Base-by-base conservation (phyloP, 164 flowering plant genomes). In the Tetracentron sinense region DNA sequence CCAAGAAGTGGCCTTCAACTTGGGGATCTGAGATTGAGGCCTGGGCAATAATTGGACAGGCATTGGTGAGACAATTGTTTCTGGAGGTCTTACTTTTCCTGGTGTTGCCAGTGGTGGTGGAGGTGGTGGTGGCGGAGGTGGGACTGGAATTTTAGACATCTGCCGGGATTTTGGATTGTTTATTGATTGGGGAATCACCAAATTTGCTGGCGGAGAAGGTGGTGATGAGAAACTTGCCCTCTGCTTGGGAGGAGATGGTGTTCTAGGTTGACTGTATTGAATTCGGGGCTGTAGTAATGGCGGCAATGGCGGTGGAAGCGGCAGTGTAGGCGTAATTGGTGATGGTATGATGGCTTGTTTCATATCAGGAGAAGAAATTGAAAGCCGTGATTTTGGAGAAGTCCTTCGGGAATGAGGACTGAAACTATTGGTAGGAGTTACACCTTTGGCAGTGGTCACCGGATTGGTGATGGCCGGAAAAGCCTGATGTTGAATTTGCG, bases 361-460 rank as follows among this genome's bases (percentile, higher is more conserved):
- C 58, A 63, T 69, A 60, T 82, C 88, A 62, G 80, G 77, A 1
- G 88, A 78, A 31, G 85, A 69, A 63, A 61, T 64, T 2, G 85
- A 74, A 63, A 82, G 66, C 21, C 87, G 75, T 6, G 91, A 82
- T 69, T 70, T 89, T 1, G 96, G 95, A 53, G 98, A 87, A 42
- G 90, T 78, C 69, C 90, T 73, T 69, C 83, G 77, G 0, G 96
- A 86, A 58, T 75, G 80, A 30, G 89, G 85, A 54, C 78, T 67
- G 25, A 71, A 55, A 61, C 29, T 58, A 19, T 53, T 59, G 1
- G 54, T 14, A 56, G 47, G 16, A 35, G 54, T 30, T 22, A 48
- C 53, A 28, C 67, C 51, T 33, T 57, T 69, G 19, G 26, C 38
- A 16, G 61, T 53, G 28, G 33, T 44, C 29, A 54, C 47, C 33